A percentile compares a stretch with the other conserved stretches of the same genome.
phyloP scores from a whole-genome alignment of 371 early-diverging fungal genomes.

The Mycotypha africana region DNA sequence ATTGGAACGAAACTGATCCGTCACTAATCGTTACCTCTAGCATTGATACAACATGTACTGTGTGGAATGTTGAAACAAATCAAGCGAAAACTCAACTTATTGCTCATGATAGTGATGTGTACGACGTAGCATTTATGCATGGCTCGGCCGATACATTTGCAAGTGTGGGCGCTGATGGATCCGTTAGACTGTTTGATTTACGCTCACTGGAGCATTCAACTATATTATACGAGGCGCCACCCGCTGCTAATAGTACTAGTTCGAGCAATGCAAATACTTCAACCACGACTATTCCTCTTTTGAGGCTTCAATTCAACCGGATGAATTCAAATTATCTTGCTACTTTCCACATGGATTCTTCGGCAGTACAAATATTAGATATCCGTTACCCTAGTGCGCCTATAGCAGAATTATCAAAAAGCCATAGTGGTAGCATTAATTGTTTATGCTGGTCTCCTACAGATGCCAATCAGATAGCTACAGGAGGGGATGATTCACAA shows the following conservation, averaged over 20 bases:
- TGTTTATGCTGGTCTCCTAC: slow-evolving; percentile 82
- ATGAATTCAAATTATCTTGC: slow-evolving; percentile 85
- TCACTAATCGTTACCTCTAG: slow-evolving; percentile 83
- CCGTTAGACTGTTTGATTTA: slow-evolving; percentile 94
- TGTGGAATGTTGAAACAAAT: slow-evolving; percentile 92
- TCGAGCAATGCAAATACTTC: neutral
- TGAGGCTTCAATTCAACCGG: slow-evolving; percentile 83
- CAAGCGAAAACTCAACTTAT: slow-evolving; percentile 96
- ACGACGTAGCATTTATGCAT: slow-evolving; percentile 89
- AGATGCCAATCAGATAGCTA: slow-evolving; percentile 63
- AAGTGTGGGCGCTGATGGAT: slow-evolving; percentile 94
- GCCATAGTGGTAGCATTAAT: slow-evolving; percentile 74
- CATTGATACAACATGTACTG: slow-evolving; percentile 97
- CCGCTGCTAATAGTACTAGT: slow-evolving; percentile 22
- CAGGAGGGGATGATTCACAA: slow-evolving; percentile 73
- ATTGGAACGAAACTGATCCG: slow-evolving; percentile 91
- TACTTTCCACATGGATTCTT: slow-evolving; percentile 80
- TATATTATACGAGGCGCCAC: slow-evolving; percentile 91
- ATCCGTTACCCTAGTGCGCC: slow-evolving; percentile 83
- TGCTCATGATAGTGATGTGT: slow-evolving; percentile 96
- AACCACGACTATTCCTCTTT: slow-evolving; percentile 49
- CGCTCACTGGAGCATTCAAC: slow-evolving; percentile 92
- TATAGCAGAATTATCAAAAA: slow-evolving; percentile 67
- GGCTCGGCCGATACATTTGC: slow-evolving; percentile 89
- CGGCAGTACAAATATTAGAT: slow-evolving; percentile 77